Percentiles rank a stretch among this genome's conserved stretches.
Evolutionary conservation across 768 basidiomycete species (phyloP).

Genomic region (Psilocybe sp.): DNA sequence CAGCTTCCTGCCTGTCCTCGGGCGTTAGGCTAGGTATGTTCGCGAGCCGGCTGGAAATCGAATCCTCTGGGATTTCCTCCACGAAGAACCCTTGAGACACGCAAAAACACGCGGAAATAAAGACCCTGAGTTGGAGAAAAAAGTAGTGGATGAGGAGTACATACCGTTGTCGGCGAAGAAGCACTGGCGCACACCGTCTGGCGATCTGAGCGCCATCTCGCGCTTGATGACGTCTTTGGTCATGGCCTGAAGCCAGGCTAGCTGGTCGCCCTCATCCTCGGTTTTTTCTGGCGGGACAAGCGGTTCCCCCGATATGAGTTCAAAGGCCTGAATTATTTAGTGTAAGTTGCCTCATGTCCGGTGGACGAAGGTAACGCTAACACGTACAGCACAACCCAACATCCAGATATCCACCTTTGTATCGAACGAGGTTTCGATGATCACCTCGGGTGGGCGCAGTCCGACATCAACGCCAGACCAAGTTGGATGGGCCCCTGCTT

Average conservation of each 20-base stretch:
- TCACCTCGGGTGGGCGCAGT: neutral
- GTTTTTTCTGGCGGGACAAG: conserved; percentile 8
- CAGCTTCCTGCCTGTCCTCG: too few species aligned
- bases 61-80: conserved; percentile 6
- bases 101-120: neutral
- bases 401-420: conserved; percentile 13
- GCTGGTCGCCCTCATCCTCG: conserved; percentile 3
- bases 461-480: neutral
- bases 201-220: conserved; percentile 2
- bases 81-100: conserved; percentile 2
- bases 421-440: neutral
- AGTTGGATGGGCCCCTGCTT: neutral
- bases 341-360: too few species aligned
- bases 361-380: neutral
- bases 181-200: neutral
- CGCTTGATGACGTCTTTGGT: neutral
- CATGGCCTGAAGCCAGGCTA: conserved; percentile 12
- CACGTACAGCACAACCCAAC: conserved; percentile 14
- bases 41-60: conserved; percentile 3
- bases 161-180: conserved; percentile 5
- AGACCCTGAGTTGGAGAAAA: neutral
- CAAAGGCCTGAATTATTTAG: conserved; percentile 4
- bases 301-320: conserved; percentile 6
- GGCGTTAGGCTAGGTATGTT: neutral
- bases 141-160: too few species aligned